Evolutionary conservation across 78 protist species (phyloP).

Genomic region (Chrysochromulina parva): DNA sequence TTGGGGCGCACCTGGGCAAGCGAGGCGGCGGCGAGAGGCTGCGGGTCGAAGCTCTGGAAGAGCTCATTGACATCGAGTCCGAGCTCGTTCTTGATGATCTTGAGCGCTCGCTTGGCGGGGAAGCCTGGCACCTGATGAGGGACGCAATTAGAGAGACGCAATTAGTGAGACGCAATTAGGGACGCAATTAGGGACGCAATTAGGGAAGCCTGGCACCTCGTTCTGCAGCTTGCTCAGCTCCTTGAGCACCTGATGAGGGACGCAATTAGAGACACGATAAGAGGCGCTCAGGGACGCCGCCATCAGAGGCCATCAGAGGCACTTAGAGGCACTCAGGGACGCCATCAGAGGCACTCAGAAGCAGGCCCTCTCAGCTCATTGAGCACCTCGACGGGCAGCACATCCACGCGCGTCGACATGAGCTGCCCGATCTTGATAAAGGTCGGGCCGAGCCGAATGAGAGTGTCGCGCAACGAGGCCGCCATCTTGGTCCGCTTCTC

Average conservation of each 20-base stretch:
- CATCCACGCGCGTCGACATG: constrained; percentile 37
- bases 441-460: not conserved
- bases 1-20: not conserved
- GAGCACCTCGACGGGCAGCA: constrained; percentile 34
- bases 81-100: constrained; percentile 16
- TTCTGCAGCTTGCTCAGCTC: too few relatives aligned
- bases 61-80: not conserved
- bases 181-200: too few relatives aligned
- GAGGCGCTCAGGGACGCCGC: too few relatives aligned
- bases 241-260: too few relatives aligned
- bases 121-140: constrained; percentile 16
- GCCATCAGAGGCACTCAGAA: too few relatives aligned
- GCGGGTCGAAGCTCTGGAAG: constrained; percentile 17
- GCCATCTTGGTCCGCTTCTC: not conserved
- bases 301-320: too few relatives aligned
- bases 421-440: constrained; percentile 42
- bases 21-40: constrained; percentile 37
- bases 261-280: too few relatives aligned
- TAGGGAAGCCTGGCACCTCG: too few relatives aligned
- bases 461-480: not conserved
- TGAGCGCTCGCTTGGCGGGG: not conserved
- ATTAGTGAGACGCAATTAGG: too few relatives aligned
- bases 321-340: too few relatives aligned
- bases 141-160: too few relatives aligned
- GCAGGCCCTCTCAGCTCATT: constrained; percentile 4